Conservation (phyloP, 2,329 filamentous ascomycete species). For the Claviceps monticola region DNA sequence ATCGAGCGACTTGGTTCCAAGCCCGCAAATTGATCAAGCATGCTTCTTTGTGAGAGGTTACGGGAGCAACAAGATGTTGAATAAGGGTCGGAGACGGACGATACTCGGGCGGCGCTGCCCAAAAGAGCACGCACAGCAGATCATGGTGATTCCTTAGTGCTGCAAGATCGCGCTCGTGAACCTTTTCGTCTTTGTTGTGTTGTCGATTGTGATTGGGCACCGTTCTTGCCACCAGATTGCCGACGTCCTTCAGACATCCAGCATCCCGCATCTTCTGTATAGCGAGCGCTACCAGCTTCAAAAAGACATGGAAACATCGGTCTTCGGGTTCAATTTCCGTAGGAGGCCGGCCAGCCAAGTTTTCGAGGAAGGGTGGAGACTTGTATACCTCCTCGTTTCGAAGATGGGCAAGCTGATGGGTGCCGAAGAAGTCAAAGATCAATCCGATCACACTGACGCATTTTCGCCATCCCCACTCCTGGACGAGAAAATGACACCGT, state of each 20-base stretch:
- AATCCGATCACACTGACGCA: constrained; percentile 43
- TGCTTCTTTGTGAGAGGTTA: constrained; percentile 51
- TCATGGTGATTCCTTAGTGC: constrained; percentile 57
- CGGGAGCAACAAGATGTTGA: constrained; percentile 44
- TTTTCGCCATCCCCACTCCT: constrained; percentile 52
- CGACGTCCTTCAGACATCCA: constrained; percentile 41
- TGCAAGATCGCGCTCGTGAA: constrained; percentile 46
- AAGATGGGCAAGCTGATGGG: constrained; percentile 45
- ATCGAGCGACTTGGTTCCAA: constrained; percentile 49
- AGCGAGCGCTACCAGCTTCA: constrained; percentile 47
- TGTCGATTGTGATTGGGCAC: constrained; percentile 53
- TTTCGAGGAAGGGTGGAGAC: constrained; percentile 47
- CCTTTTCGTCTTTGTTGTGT: constrained; percentile 46
- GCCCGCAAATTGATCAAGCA: constrained; percentile 49
- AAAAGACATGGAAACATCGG: constrained; percentile 51
- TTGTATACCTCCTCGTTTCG: constrained; percentile 49
- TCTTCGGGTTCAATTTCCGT: constrained; percentile 40
- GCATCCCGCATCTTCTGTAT: constrained; percentile 36
- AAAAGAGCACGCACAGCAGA: constrained; percentile 51
- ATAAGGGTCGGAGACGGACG: constrained; percentile 41
- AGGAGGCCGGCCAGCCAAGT: constrained; percentile 31
- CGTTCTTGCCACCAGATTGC: constrained; percentile 46
- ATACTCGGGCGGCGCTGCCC: constrained; percentile 42
- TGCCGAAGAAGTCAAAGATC: constrained; percentile 56
- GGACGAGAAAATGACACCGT: constrained; percentile 48